phyloP scores from a whole-genome alignment of 805 yeast genomes.

The Myxozyma melibiosi region DNA sequence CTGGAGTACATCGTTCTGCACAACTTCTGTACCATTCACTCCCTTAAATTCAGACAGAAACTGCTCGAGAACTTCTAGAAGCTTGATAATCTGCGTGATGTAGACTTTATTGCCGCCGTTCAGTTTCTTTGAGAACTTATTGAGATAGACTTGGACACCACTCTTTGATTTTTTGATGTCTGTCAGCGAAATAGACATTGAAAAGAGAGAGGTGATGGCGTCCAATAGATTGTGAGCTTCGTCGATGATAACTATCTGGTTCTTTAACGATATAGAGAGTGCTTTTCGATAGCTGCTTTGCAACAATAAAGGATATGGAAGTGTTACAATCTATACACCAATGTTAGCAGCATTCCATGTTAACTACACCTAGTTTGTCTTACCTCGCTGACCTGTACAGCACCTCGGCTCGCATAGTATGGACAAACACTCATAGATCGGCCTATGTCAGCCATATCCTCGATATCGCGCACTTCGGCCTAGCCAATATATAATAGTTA shows the following conservation, averaged over 20 bases:
- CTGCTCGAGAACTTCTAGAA: constrained; percentile 53
- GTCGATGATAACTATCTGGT: constrained; percentile 76
- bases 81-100: constrained; percentile 61
- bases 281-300: constrained; percentile 62
- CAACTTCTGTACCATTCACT: constrained; percentile 56
- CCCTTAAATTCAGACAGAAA: constrained; percentile 24
- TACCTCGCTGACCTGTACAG: constrained; percentile 60
- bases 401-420: constrained; percentile 70
- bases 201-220: constrained; percentile 68
- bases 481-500: neutral
- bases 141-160: constrained; percentile 58
- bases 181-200: constrained; percentile 55
- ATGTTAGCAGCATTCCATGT: neutral
- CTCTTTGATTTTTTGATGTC: constrained; percentile 52
- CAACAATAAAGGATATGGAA: constrained; percentile 81
- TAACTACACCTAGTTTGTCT: neutral
- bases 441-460: constrained; percentile 71
- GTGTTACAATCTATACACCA: constrained; percentile 52
- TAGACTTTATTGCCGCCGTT: constrained; percentile 73
- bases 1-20: constrained; percentile 55
- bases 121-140: constrained; percentile 63
- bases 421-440: constrained; percentile 65
- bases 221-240: constrained; percentile 91
- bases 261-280: constrained; percentile 59
- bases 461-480: constrained; percentile 70